Conservation (phyloP, 129 eudicot genomes). For the Lonicera japonica region DNA sequence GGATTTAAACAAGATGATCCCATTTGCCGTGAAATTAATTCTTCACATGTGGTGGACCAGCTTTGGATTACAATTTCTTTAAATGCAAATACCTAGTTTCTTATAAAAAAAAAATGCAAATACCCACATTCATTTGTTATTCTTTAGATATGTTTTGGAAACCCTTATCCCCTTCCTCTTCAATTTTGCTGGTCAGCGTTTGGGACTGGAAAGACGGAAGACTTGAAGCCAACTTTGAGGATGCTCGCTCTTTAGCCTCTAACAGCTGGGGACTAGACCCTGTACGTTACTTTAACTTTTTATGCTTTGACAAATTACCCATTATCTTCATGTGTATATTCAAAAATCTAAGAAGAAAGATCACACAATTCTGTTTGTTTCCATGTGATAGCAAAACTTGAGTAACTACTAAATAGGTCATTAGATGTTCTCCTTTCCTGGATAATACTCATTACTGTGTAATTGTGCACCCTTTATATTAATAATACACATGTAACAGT, state of each 20-base stretch:
- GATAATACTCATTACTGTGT: too few species aligned
- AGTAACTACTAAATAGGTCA: too few species aligned
- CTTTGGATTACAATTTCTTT: neutral
- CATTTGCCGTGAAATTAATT: neutral
- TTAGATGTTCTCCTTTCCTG: too few species aligned
- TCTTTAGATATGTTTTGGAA: neutral
- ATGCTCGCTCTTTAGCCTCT: conserved; percentile 80
- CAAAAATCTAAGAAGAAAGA: too few species aligned
- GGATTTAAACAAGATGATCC: too few species aligned
- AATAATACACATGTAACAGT: too few species aligned
- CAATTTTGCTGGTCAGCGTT: conserved; percentile 32
- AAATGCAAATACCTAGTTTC: neutral
- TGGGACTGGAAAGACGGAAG: conserved; percentile 76
- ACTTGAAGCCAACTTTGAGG: conserved; percentile 62
- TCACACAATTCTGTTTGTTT: too few species aligned
- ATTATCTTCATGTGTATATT: neutral
- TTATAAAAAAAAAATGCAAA: too few species aligned
- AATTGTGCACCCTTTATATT: too few species aligned
- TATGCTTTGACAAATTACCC: neutral
- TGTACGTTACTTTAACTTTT: neutral
- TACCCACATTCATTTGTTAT: neutral
- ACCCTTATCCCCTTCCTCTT: neutral
- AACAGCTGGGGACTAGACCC: conserved; percentile 64
- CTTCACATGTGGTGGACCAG: neutral
- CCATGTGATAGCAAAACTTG: too few species aligned